Percentiles rank a stretch among this genome's conserved stretches.
Evolutionary conservation across 2,329 filamentous ascomycete species (phyloP).

Genomic region (Magnaporthiopsis poae): DNA sequence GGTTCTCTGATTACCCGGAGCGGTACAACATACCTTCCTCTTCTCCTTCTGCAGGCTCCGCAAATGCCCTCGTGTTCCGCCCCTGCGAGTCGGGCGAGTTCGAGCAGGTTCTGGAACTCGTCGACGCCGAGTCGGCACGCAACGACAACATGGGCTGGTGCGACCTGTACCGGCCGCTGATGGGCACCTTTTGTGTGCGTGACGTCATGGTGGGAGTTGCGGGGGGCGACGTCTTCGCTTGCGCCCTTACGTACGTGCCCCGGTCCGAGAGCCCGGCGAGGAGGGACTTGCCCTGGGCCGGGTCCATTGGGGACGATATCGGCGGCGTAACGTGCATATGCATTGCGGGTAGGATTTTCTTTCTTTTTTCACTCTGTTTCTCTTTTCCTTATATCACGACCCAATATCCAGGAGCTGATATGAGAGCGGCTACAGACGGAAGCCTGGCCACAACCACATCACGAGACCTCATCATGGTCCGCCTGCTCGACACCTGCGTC

Average conservation of each 20-base stretch:
- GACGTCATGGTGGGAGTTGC: slow-evolving; percentile 47
- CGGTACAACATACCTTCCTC: slow-evolving; percentile 23
- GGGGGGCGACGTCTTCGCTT: slow-evolving; percentile 37
- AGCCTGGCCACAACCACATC: slow-evolving; percentile 28
- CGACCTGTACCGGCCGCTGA: slow-evolving; percentile 46
- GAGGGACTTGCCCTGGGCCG: slow-evolving; percentile 47
- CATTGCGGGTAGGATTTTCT: slow-evolving; percentile 37
- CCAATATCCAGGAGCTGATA: background rate
- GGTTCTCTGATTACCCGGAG: slow-evolving; percentile 38
- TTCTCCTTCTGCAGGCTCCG: slow-evolving; percentile 12
- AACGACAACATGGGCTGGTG: slow-evolving; percentile 47
- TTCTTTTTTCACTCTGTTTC: background rate
- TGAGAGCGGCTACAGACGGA: slow-evolving; percentile 26
- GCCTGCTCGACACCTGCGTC: slow-evolving; percentile 44
- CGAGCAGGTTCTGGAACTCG: slow-evolving; percentile 37
- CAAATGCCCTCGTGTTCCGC: slow-evolving; percentile 32
- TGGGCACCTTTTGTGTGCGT: slow-evolving; percentile 35
- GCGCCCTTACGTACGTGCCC: slow-evolving; percentile 44
- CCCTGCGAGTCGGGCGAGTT: slow-evolving; percentile 37
- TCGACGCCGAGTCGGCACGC: slow-evolving; percentile 35
- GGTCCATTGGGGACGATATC: slow-evolving; percentile 37
- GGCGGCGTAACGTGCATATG: slow-evolving; percentile 54
- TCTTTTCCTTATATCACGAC: background rate
- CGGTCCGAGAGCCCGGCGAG: slow-evolving; percentile 34
- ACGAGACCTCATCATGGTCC: slow-evolving; percentile 40